These are phyloP conservation scores for Tilletia walkeri DNA, from an alignment of 1,284 basidiomycete genomes.

Conservation along the genomic window DNA sequence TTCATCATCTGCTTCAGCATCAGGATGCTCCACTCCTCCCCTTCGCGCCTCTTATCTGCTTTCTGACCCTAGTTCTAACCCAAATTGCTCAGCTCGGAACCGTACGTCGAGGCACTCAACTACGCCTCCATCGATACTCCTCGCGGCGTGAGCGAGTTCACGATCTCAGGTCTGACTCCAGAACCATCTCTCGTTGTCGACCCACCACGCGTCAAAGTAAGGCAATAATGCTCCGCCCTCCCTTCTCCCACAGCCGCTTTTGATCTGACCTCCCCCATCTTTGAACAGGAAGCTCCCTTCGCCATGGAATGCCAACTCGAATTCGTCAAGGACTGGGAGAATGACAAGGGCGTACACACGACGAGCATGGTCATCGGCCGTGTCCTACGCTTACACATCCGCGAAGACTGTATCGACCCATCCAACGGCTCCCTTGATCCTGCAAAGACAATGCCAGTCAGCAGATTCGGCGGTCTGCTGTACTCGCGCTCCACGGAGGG, in stretches of 20 bases:
- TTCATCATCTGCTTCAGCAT: not conserved
- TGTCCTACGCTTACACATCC: constrained; percentile 37
- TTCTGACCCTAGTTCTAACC: not conserved
- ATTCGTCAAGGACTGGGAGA: constrained; percentile 31
- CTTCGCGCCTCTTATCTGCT: not conserved
- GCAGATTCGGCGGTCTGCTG: constrained; percentile 38
- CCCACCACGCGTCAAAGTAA: constrained; percentile 37
- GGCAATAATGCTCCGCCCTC: constrained; percentile 2
- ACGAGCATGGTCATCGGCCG: constrained; percentile 40
- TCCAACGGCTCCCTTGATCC: constrained; percentile 35
- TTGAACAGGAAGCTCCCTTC: constrained; percentile 33
- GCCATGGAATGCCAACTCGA: constrained; percentile 45
- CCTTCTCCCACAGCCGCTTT: not conserved
- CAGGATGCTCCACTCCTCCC: not conserved
- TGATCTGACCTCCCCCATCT: not conserved
- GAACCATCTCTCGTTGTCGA: constrained; percentile 35
- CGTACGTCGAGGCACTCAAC: constrained; percentile 44
- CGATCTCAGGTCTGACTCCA: constrained; percentile 39
- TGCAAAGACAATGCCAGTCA: constrained; percentile 35
- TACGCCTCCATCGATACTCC: constrained; percentile 44
- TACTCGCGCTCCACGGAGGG: constrained; percentile 32
- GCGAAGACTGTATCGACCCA: constrained; percentile 39
- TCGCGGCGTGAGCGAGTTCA: constrained; percentile 35
- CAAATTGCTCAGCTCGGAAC: constrained; percentile 30
- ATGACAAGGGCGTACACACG: constrained; percentile 38